Evolutionary conservation across 2,329 filamentous ascomycete species (phyloP), one percentile per base, ranked within the genome.

Genomic region (Curvularia sp.): DNA sequence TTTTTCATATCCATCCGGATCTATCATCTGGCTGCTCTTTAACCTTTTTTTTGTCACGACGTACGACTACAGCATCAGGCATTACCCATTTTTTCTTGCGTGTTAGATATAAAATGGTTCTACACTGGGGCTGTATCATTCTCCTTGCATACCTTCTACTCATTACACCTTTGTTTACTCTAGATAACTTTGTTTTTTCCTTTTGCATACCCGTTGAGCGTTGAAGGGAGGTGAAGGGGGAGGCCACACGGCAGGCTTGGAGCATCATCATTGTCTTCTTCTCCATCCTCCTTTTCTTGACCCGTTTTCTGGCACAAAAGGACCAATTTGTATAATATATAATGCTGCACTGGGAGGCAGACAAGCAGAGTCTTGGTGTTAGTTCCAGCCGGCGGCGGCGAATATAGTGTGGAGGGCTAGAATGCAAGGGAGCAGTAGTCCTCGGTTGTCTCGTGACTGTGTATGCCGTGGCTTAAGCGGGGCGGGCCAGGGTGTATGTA

Each of bases 281-380:
- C 45, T 58, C n/a, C n/a, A n/a, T 55, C 60, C 10, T 56, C 38
- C 21, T 28, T n/a, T 46, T 49, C 45, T 58, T 45, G 21, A 32
- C 48, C 48, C 25, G 18, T 47, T 30, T 36, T 53, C 49, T 53
- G 53, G 47, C 36, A 55, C 30, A 38, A 45, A 38, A 19, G 27
- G 38, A 38, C 21, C 18, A 32, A 50, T 55, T 43, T 70, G 67
- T 71, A 66, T 72, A 72, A 68, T 71, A 69, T 59, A 49, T 70
- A 69, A 73, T 71, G 66, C 67, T 69, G 67, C 68, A 36, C 52
- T 43, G 56, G 39, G 56, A 42, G 51, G 51, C 38, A 53, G 59
- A 18, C 54, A 45, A 23, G 23, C 23, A 27, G 41, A 43, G 12
- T 18, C 19, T 27, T 58, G 28, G 30, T 51, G 57, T 30, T 47